phyloP scores from a whole-genome alignment of 345 rosid species.

The Angophora floribunda region DNA sequence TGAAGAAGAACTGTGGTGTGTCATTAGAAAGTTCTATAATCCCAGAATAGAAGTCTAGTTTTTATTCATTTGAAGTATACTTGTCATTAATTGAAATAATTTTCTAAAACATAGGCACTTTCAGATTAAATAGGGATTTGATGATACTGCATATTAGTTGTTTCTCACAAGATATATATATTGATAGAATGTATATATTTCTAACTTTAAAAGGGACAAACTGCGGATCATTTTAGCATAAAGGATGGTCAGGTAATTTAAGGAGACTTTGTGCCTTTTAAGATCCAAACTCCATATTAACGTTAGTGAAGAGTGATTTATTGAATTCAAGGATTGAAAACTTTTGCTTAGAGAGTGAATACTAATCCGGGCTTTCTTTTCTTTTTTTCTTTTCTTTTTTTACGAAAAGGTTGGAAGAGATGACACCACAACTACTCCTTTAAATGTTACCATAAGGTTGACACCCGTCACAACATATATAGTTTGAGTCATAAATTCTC shows the following conservation, averaged over 20 bases:
- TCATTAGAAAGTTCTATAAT: background rate
- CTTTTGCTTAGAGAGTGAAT: too few relatives aligned
- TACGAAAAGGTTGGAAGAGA: background rate
- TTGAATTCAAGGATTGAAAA: background rate
- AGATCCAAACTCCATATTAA: background rate
- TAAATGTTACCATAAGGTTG: too few relatives aligned
- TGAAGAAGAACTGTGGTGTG: background rate
- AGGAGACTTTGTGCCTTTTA: background rate
- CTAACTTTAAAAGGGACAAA: background rate
- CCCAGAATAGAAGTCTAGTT: background rate
- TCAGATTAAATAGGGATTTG: background rate
- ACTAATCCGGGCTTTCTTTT: background rate
- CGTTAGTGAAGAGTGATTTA: background rate
- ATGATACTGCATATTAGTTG: background rate
- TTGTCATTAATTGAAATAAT: background rate
- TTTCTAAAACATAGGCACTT: background rate
- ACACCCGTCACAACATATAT: background rate
- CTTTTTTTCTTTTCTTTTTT: background rate
- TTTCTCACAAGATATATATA: background rate
- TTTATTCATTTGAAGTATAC: background rate
- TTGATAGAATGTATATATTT: background rate
- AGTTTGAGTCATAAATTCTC: background rate
- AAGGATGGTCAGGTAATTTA: background rate
- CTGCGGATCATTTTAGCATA: background rate
- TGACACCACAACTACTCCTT: background rate